phyloP scores from a whole-genome alignment of 805 yeast species.

The Komagataella ulmi region DNA sequence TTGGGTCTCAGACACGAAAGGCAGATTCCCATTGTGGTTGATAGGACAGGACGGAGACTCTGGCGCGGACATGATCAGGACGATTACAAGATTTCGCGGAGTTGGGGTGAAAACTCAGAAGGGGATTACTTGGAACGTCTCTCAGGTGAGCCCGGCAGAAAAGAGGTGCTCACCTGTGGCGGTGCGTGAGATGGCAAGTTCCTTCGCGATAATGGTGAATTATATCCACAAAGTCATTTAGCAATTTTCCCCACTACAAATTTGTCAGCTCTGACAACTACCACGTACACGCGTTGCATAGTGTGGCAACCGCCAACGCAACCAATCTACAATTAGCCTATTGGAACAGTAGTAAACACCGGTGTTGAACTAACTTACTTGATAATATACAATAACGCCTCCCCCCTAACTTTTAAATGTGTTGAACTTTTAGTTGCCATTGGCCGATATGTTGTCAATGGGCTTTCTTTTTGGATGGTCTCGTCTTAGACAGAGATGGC shows the following conservation, averaged over 20 bases:
- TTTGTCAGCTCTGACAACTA: background rate
- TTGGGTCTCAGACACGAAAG: constrained; percentile 17
- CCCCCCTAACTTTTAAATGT: background rate
- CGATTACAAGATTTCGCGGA: background rate
- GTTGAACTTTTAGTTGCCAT: background rate
- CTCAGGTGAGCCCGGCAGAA: background rate
- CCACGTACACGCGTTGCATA: background rate
- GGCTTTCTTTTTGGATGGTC: background rate
- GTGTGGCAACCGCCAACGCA: background rate
- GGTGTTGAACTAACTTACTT: background rate
- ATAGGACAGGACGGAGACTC: background rate
- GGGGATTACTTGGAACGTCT: background rate
- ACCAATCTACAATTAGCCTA: background rate
- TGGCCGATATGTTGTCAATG: background rate
- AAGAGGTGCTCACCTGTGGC: background rate
- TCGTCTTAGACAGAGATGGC: background rate
- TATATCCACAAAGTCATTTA: background rate
- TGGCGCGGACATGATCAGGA: background rate
- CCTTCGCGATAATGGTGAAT: background rate
- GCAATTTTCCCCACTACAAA: background rate
- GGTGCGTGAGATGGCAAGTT: background rate
- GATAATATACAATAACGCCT: background rate
- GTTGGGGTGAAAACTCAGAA: background rate
- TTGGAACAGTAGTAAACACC: background rate
- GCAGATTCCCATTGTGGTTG: constrained; percentile 17